Percentiles rank a stretch among this genome's conserved stretches.
Evolutionary conservation across 2,329 filamentous ascomycete species (phyloP).

Genomic region (Fusarium burgessii): DNA sequence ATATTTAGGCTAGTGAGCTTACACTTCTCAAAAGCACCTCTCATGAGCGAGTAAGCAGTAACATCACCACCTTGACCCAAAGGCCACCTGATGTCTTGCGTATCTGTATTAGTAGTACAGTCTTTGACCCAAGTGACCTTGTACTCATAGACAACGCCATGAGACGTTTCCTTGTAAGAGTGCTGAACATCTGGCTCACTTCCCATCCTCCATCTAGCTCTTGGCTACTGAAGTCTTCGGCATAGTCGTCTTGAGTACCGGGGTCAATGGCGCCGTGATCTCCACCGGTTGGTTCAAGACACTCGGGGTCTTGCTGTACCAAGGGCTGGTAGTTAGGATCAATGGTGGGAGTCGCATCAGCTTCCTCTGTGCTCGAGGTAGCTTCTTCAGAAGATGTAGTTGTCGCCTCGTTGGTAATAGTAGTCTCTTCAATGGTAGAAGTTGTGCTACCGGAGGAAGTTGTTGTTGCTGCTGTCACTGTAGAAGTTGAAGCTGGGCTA

Average conservation of each 20-base stretch:
- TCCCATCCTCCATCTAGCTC: neutral
- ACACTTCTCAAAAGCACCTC: neutral
- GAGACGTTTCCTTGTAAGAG: neutral
- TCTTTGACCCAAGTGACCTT: neutral
- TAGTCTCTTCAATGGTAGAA: neutral
- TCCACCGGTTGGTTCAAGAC: neutral
- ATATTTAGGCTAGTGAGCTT: neutral
- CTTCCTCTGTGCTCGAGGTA: neutral
- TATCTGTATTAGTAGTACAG: neutral
- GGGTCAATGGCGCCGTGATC: neutral
- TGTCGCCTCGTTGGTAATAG: neutral
- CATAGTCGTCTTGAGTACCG: neutral
- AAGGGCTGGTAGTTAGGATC: neutral
- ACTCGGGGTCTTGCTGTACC: neutral
- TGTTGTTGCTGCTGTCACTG: no score
- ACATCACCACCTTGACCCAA: neutral
- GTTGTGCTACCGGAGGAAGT: neutral
- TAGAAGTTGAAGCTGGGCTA: neutral
- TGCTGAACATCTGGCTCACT: neutral
- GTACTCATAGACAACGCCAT: neutral
- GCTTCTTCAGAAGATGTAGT: neutral
- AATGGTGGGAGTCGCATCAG: neutral
- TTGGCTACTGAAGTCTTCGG: neutral
- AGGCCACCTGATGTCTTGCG: neutral
- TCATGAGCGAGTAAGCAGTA: neutral